Evolutionary conservation across 140 eudicot species (phyloP), one percentile per base, ranked within the genome.

Genomic region (Erigeron philadelphicus): DNA sequence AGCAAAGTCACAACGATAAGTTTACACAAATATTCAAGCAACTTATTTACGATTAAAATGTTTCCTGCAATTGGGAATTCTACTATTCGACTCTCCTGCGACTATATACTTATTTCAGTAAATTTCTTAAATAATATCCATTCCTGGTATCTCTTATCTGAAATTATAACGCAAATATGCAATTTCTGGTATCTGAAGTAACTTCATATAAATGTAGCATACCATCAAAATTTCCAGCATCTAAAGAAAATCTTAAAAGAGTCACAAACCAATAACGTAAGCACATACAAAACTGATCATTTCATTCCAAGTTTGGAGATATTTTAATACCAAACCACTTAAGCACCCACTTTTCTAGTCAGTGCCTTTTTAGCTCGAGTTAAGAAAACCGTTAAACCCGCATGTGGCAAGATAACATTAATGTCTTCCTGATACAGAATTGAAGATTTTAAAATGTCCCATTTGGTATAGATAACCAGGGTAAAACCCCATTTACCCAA

Each of bases 371-470:
- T 47, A 50, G 70, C 52, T 72, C 13, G 13, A n/a, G 40, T 54
- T 61, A 19, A 2, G 11, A 35, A 11, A 5, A 13, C 68, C 9
- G 4, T 6, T 31, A 16, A 38, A 23, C 71, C 4, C 23, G 12
- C 16, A 42, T 21, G 25, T 21, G 25, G 25, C 25, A 21, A 21
- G 25, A 21, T 7, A 57, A 38, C 40, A 15, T 16, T 35, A 16
- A 35, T 43, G 7, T 58, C 49, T 11, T 40, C 54, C 61, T 56
- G 2, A 61, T 61, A 38, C 50, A 16, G 0, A 61, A 47, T 7
- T 45, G 45, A 35, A 72, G 41, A 48, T 15, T 71, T 43, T 64
- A 9, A 9, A 41, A 62, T 49, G 77, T 35, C 49, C 38, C 61
- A 35, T n/a, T 50, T 40, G 2, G 13, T 11, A 61, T 48, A 47